These are phyloP conservation scores for Fusarium abutilonis DNA, from an alignment of 2,329 filamentous ascomycete species.

Conservation along the genomic window DNA sequence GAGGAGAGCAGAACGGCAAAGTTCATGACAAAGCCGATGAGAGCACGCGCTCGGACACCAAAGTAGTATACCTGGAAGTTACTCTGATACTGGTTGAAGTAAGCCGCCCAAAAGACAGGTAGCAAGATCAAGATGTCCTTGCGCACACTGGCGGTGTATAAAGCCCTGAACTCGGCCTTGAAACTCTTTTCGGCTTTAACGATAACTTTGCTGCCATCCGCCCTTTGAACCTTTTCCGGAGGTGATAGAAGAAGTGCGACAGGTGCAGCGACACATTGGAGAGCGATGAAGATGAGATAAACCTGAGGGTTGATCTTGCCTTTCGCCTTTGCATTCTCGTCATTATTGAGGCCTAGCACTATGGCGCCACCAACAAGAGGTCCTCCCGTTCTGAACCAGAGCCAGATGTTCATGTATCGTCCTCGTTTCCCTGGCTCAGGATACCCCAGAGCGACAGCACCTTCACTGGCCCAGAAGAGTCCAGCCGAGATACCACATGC, in stretches of 20 bases:
- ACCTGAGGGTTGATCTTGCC: slow-evolving; percentile 35
- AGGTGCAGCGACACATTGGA: slow-evolving; percentile 12
- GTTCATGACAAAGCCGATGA: slow-evolving; percentile 12
- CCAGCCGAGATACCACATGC: slow-evolving; percentile 59
- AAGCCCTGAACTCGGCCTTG: slow-evolving; percentile 8
- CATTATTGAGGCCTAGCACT: slow-evolving; percentile 54
- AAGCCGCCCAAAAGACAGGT: slow-evolving; percentile 13
- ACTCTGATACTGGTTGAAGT: slow-evolving; percentile 16
- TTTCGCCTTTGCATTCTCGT: slow-evolving; percentile 46
- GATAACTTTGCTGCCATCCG: slow-evolving; percentile 10
- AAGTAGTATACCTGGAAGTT: slow-evolving; percentile 19
- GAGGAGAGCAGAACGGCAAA: slow-evolving; percentile 13
- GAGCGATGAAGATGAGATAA: slow-evolving; percentile 30
- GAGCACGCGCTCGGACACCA: slow-evolving; percentile 18
- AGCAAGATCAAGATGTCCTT: slow-evolving; percentile 12
- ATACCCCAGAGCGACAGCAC: slow-evolving; percentile 59
- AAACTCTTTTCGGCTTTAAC: slow-evolving; percentile 5
- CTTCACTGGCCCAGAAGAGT: slow-evolving; percentile 61
- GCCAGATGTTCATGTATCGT: slow-evolving; percentile 21
- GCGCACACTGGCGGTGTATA: slow-evolving; percentile 5
- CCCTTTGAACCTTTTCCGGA: slow-evolving; percentile 16
- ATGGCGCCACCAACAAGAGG: slow-evolving; percentile 46
- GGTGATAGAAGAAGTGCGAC: slow-evolving; percentile 15
- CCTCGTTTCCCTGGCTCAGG: slow-evolving; percentile 40
- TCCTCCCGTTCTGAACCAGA: slow-evolving; percentile 15